Evolutionary conservation across 257 asterid genomes (phyloP).

Genomic region (Solanum commersonii): DNA sequence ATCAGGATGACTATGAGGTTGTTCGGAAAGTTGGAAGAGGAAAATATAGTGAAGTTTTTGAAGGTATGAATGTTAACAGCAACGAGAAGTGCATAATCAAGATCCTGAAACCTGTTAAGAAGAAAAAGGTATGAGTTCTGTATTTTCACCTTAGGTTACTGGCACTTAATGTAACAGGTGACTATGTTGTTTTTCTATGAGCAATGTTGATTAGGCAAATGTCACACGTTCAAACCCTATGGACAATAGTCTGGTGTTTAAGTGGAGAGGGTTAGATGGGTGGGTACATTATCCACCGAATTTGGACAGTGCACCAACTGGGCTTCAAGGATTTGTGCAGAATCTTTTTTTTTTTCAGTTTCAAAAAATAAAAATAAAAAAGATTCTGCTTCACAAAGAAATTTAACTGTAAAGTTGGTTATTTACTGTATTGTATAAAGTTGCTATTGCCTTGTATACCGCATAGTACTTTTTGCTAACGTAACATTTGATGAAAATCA

Average conservation of each 20-base stretch:
- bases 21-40: conserved; percentile 98
- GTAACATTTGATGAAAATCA: background rate
- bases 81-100: conserved; percentile 79
- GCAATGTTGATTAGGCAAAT: background rate
- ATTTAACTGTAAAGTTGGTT: background rate
- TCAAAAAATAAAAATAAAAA: background rate
- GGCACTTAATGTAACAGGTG: background rate
- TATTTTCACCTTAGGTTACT: background rate
- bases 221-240: background rate
- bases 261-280: background rate
- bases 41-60: conserved; percentile 93
- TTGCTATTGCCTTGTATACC: background rate
- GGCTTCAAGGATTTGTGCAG: background rate
- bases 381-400: background rate
- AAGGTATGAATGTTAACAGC: conserved; percentile 76
- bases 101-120: conserved; percentile 94
- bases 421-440: background rate
- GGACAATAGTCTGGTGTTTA: background rate
- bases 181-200: background rate
- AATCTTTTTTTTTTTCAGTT: background rate
- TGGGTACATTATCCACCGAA: background rate
- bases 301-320: background rate
- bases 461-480: background rate
- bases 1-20: conserved; percentile 88
- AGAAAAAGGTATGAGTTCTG: conserved; percentile 60